Conservation (phyloP, 108 stramenopile genomes). For the Nannochloropsis salina region DNA sequence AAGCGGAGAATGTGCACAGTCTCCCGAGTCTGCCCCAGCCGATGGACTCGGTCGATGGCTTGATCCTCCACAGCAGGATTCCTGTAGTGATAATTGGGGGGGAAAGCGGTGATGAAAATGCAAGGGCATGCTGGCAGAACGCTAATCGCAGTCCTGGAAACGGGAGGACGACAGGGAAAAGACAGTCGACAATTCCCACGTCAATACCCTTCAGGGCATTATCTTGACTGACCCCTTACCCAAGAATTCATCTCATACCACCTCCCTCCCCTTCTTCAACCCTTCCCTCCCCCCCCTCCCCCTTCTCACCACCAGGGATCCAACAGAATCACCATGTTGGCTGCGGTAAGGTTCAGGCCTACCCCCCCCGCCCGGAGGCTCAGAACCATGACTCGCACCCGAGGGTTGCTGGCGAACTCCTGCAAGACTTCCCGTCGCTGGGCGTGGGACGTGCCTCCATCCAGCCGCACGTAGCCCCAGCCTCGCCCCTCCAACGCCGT, state of each 20-base stretch:
- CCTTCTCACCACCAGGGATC: conserved; percentile 57
- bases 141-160: no score
- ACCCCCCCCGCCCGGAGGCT: conserved; percentile 57
- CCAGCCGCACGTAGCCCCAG: conserved; percentile 34
- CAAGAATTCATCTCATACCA: no score
- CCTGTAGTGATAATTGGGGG: conserved; percentile 12
- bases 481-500: conserved; percentile 25
- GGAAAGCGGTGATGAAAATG: not conserved
- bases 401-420: conserved; percentile 36
- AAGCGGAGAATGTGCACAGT: conserved; percentile 85
- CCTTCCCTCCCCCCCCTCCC: not conserved
- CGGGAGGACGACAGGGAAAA: not conserved
- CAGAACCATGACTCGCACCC: conserved; percentile 42
- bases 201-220: not conserved
- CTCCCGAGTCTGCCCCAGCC: conserved; percentile 44
- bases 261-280: not conserved
- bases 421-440: conserved; percentile 33
- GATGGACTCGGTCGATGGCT: conserved; percentile 44
- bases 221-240: not conserved
- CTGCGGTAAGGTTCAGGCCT: conserved; percentile 53
- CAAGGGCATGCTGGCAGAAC: not conserved
- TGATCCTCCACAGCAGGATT: conserved; percentile 49
- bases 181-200: not conserved
- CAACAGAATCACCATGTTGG: conserved; percentile 44
- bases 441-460: conserved; percentile 42